Evolutionary conservation across 2,329 filamentous ascomycete genomes (phyloP).

Genomic region (Penicillium olsonii): DNA sequence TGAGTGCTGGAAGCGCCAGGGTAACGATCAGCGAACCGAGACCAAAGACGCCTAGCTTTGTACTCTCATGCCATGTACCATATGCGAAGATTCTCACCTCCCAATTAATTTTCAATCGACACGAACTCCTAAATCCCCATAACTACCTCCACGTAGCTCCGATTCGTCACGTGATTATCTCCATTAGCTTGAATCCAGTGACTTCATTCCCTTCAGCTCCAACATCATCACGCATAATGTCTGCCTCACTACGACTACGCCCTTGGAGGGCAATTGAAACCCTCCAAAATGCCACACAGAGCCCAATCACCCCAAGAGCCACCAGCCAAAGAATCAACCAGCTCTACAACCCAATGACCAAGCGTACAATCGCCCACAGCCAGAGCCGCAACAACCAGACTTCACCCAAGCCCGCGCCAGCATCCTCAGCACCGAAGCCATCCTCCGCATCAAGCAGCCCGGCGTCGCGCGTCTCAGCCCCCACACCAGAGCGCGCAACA

Average conservation of each 20-base stretch:
- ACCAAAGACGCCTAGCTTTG: slow-evolving; percentile 64
- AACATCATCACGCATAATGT: slow-evolving; percentile 21
- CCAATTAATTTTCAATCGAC: no score
- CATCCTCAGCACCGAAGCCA: slow-evolving; percentile 8
- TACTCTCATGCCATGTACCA: slow-evolving; percentile 1
- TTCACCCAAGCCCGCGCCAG: slow-evolving; percentile 10
- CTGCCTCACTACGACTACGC: slow-evolving; percentile 21
- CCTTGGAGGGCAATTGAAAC: slow-evolving; percentile 22
- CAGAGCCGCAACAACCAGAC: slow-evolving; percentile 15
- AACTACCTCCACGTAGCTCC: background rate
- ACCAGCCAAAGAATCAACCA: background rate
- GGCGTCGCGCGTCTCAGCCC: slow-evolving; percentile 19
- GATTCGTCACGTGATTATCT: slow-evolving; percentile 27
- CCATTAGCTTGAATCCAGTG: background rate
- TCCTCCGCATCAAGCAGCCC: slow-evolving; percentile 18
- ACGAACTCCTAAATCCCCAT: no score
- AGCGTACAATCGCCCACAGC: slow-evolving; percentile 20
- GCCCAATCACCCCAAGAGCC: slow-evolving; percentile 15
- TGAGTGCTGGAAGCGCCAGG: slow-evolving; percentile 86
- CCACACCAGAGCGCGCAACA: slow-evolving; percentile 32
- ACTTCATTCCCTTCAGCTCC: slow-evolving; percentile 11
- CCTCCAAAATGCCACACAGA: slow-evolving; percentile 14
- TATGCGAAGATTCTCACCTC: background rate
- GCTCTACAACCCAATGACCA: slow-evolving; percentile 12
- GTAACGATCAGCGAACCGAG: slow-evolving; percentile 80